Evolutionary conservation across 345 rosid species (phyloP), one percentile per base, ranked within the genome.

Genomic region (Bruguiera gymnorhiza): DNA sequence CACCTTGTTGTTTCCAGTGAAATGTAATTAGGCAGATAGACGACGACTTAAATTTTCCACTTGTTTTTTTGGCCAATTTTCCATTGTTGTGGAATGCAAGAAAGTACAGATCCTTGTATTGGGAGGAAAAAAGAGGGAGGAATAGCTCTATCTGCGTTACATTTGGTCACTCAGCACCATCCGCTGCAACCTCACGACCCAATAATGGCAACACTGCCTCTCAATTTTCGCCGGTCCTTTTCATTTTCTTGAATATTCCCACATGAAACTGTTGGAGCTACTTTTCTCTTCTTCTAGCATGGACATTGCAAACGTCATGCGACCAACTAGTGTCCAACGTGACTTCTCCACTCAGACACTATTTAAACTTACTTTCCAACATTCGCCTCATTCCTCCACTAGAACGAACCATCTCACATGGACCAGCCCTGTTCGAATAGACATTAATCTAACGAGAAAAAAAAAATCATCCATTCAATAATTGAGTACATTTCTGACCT

Each of bases 351-450:
- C 50, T 3, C 50, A 43, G 8, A 3, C 50, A 36, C 60, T 32
- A 50, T 71, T 8, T 46, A 9, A 4, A 6, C 13, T 6, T 24
- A 26, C 62, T 46, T 62, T 31, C 36, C 46, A 53, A 13, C 59
- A 30, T 51, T 76, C 57, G 64, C 67, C 68, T 67, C 20, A 61
- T 43, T 13, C 5, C 18, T 43, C 50, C 50, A 43, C 50, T 43
- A 43, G 50, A 15, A 43, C 70, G 66, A 83, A 13, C 67, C 67
- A 43, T 29, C 71, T 71, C 79, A 81, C 83, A 71, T 79, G 85
- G 83, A 76, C 78, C 81, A 74, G 81, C 76, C 76, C 81, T 66
- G 78, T 43, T 43, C 64, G 71, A 73, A 67, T 58, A 43, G 70
- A 65, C 34, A 62, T 34, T 57, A 31, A 69, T 62, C 30, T 50